Percentiles rank a stretch among this genome's conserved stretches.
Conservation (phyloP, 768 basidiomycete genomes). For the Lactarius sp. region DNA sequence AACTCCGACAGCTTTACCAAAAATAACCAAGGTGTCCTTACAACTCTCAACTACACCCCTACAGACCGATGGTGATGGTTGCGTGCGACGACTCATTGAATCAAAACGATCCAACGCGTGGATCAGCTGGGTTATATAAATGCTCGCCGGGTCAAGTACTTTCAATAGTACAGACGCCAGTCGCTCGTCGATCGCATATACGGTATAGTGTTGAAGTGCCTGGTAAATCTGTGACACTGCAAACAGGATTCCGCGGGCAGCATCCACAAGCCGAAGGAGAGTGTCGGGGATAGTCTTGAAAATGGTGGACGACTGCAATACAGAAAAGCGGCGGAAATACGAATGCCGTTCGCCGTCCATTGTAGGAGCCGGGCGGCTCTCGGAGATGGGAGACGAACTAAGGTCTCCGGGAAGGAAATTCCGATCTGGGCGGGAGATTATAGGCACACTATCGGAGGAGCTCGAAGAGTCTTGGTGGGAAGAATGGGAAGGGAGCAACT, state of each 20-base stretch:
- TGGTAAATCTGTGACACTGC: conserved; percentile 89
- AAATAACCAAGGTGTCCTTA: conserved; percentile 75
- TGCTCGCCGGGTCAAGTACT: conserved; percentile 79
- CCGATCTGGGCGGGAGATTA: conserved; percentile 29
- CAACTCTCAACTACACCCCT: conserved; percentile 77
- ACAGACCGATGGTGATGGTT: conserved; percentile 69
- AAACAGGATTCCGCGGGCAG: conserved; percentile 89
- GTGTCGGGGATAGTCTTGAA: conserved; percentile 65
- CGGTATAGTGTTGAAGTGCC: conserved; percentile 80
- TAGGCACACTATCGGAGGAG: conserved; percentile 30
- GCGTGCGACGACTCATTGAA: conserved; percentile 58
- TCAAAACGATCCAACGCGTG: conserved; percentile 90
- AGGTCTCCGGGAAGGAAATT: conserved; percentile 32
- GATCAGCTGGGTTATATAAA: conserved; percentile 79
- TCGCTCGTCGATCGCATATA: conserved; percentile 77
- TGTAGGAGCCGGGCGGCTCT: conserved; percentile 45
- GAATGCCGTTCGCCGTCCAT: conserved; percentile 82
- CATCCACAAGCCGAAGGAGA: conserved; percentile 70
- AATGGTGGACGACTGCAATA: conserved; percentile 56
- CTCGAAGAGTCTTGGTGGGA: conserved; percentile 48
- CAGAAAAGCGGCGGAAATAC: conserved; percentile 91
- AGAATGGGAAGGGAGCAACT: conserved; percentile 38
- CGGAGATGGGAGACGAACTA: conserved; percentile 37
- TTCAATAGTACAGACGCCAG: conserved; percentile 75
- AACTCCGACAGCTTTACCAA: conserved; percentile 84